Base-by-base conservation (phyloP, 2,329 filamentous ascomycete species). In the Cladosporium phlei region DNA sequence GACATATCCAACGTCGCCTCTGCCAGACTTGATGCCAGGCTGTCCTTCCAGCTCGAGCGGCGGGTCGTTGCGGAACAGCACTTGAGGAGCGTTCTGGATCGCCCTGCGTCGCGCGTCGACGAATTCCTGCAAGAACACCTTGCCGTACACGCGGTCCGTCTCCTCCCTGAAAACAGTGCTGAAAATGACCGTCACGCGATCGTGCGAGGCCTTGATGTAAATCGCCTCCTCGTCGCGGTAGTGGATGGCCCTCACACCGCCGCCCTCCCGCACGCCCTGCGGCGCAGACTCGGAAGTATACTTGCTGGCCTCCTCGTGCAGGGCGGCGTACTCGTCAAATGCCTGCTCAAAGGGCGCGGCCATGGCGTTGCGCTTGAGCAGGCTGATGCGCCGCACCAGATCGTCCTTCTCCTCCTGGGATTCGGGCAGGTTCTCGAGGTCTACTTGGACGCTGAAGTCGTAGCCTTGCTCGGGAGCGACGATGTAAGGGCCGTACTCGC, bases 191-290 rank as follows among this genome's bases (percentile, higher is more conserved):
- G 94, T 98, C 43, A 99, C 93, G 61, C 93, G 83, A 67, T 99
- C 93, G 72, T 94, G 86, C 67, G 87, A 94, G 52, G 93, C 91
- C 74, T 98, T 97, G 74, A 98, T 85, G 69, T 95, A 98, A 64
- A 99, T 97, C 43, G 93, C 90, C 69, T 99, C 93, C 74, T 97
- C 90, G 63, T 99, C 94, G 47, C 93, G 86, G 73, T 99, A 98
- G 69, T 97, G 91, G 59, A 99, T 95, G 2, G 91, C 83, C 79
- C 94, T 95, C 50, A 97, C 85, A 58, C 93, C 82, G 48, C 91
- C 90, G 40, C 93, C 91, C 69, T 97, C 93, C 55, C 76, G 75
- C 22, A 96, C 76, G 52, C 90, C 91, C 66, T 95, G 88, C 1
- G 93, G 93, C 44, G 94, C 93, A 52, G 91, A 86, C 69, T 98